Evolutionary conservation across 106 monocot genomes (phyloP).

Genomic region (Posidonia australis): DNA sequence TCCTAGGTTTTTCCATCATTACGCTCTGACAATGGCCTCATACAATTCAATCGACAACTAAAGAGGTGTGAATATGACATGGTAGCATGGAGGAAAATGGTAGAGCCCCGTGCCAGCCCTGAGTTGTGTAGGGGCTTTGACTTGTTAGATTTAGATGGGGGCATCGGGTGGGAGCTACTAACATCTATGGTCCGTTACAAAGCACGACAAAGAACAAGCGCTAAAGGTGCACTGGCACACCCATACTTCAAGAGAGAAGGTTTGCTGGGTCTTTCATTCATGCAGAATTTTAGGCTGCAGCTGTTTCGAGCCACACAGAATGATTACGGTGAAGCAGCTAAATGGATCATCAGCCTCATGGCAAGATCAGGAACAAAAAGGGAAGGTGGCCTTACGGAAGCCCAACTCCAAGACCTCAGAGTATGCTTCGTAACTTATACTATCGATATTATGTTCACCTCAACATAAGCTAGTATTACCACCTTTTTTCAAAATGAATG

Average conservation of each 20-base stretch:
- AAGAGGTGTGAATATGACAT: slow-evolving; percentile 79
- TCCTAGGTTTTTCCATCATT: slow-evolving; percentile 70
- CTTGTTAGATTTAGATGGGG: slow-evolving; percentile 66
- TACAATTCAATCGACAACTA: slow-evolving; percentile 91
- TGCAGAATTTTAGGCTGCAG: slow-evolving; percentile 81
- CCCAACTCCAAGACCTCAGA: slow-evolving; percentile 73
- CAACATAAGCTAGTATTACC: background rate
- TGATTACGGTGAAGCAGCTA: slow-evolving; percentile 85
- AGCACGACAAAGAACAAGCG: slow-evolving; percentile 82
- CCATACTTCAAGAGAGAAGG: slow-evolving; percentile 91
- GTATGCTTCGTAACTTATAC: slow-evolving; percentile 22
- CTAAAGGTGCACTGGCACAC: slow-evolving; percentile 78
- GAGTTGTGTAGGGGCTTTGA: slow-evolving; percentile 77
- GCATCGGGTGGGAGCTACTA: slow-evolving; percentile 89
- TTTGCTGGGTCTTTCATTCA: slow-evolving; percentile 67
- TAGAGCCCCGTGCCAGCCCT: slow-evolving; percentile 65
- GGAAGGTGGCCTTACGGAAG: slow-evolving; percentile 89
- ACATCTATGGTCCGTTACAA: slow-evolving; percentile 87
- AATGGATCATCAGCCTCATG: slow-evolving; percentile 71
- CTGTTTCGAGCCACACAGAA: slow-evolving; percentile 82
- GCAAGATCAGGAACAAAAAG: slow-evolving; percentile 65
- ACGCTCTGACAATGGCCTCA: slow-evolving; percentile 59
- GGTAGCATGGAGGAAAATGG: slow-evolving; percentile 53
- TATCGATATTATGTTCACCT: background rate
- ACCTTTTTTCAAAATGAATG: background rate